These are phyloP conservation scores for Fraxinus cuspidata DNA, from an alignment of 257 asterid species.

Conservation along the genomic window DNA sequence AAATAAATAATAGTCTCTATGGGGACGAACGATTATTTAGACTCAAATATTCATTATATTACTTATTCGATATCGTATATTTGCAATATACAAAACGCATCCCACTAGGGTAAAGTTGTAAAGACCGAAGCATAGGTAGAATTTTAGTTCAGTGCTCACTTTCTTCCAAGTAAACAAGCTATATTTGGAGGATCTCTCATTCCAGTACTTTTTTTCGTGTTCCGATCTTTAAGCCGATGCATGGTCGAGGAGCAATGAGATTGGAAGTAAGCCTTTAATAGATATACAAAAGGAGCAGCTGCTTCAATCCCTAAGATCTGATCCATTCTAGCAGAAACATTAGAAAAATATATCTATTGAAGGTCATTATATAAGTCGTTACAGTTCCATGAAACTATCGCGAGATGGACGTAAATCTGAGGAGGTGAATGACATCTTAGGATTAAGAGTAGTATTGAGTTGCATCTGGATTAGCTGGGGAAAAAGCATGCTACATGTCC, in stretches of 20 bases:
- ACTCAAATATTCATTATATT: too few relatives aligned
- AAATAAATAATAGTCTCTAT: too few relatives aligned
- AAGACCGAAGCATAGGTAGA: too few relatives aligned
- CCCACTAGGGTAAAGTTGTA: too few relatives aligned
- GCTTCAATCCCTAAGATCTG: slow-evolving; percentile 58
- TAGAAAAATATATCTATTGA: slow-evolving; percentile 51
- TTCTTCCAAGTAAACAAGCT: too few relatives aligned
- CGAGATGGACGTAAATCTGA: slow-evolving; percentile 89
- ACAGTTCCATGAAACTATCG: slow-evolving; percentile 87
- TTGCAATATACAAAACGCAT: too few relatives aligned
- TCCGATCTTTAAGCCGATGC: slow-evolving; percentile 76
- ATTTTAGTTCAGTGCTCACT: too few relatives aligned
- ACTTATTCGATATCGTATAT: too few relatives aligned
- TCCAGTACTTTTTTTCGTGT: slow-evolving; percentile 76
- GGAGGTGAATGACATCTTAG: slow-evolving; percentile 81
- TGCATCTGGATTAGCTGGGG: slow-evolving; percentile 46
- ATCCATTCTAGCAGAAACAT: slow-evolving; percentile 51
- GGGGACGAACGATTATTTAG: too few relatives aligned
- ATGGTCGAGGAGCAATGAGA: slow-evolving; percentile 75
- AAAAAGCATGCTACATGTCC: slow-evolving; percentile 81
- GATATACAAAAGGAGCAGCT: slow-evolving; percentile 68
- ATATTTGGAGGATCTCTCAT: slow-evolving; percentile 74
- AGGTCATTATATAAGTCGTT: slow-evolving; percentile 84
- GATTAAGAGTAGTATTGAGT: slow-evolving; percentile 66
- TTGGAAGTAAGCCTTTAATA: slow-evolving; percentile 61